Evolutionary conservation across 805 yeast genomes (phyloP).

Genomic region (Cyberlindnera amylophila): DNA sequence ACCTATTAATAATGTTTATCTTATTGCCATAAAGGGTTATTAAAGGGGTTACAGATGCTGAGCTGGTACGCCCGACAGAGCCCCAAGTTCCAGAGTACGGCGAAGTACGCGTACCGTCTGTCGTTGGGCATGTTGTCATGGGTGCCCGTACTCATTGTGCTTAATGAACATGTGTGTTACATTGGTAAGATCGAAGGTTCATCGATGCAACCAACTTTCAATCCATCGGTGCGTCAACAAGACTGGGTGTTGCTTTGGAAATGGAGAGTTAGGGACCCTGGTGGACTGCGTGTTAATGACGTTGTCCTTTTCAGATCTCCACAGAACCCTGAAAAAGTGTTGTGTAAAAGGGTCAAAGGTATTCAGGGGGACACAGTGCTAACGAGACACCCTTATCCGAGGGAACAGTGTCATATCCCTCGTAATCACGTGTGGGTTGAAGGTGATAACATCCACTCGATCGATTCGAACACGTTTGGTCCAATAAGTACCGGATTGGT

Average conservation of each 20-base stretch:
- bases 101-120: slow-evolving; percentile 29
- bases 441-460: slow-evolving; percentile 82
- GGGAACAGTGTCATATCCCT: slow-evolving; percentile 59
- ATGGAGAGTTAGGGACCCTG: slow-evolving; percentile 46
- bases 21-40: too few relatives aligned
- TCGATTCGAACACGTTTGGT: slow-evolving; percentile 86
- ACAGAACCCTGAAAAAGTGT: slow-evolving; percentile 65
- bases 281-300: slow-evolving; percentile 56
- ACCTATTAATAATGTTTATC: too few relatives aligned
- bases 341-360: slow-evolving; percentile 78
- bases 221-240: slow-evolving; percentile 50
- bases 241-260: slow-evolving; percentile 73
- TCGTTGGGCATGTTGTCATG: slow-evolving; percentile 50
- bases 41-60: too few relatives aligned
- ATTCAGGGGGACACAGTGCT: slow-evolving; percentile 64
- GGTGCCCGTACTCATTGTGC: slow-evolving; percentile 74
- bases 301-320: slow-evolving; percentile 80
- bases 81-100: slow-evolving; percentile 11
- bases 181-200: slow-evolving; percentile 73
- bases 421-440: slow-evolving; percentile 89
- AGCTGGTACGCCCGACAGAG: slow-evolving; percentile 8
- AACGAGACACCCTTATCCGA: slow-evolving; percentile 67
- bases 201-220: slow-evolving; percentile 88
- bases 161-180: slow-evolving; percentile 67
- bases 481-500: slow-evolving; percentile 81